A percentile compares a stretch with the other conserved stretches of the same genome.
phyloP scores from a whole-genome alignment of 2,329 filamentous ascomycete species.

The Alternaria brassicicola region DNA sequence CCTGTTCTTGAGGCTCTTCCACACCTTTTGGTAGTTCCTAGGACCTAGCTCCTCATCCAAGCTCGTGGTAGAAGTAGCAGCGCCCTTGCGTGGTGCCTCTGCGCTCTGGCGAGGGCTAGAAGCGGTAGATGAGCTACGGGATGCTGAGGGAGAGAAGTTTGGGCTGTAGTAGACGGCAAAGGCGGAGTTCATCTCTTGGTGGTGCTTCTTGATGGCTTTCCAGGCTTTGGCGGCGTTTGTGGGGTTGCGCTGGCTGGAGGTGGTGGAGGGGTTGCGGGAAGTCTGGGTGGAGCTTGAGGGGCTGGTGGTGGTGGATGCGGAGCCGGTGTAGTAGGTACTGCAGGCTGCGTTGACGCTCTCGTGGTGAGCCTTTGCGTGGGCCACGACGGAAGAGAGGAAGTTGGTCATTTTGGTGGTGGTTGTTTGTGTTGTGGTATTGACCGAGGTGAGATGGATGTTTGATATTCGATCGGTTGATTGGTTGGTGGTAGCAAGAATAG shows the following conservation, averaged over 20 bases:
- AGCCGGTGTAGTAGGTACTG: slow-evolving; percentile 29
- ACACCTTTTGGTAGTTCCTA: slow-evolving; percentile 33
- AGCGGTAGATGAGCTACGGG: slow-evolving; percentile 11
- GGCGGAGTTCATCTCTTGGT: slow-evolving; percentile 38
- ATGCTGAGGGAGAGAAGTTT: slow-evolving; percentile 16
- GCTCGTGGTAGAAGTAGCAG: neutral
- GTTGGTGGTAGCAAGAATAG: neutral
- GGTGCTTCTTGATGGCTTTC: slow-evolving; percentile 41
- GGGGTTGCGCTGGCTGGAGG: slow-evolving; percentile 15
- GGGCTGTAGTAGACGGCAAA: slow-evolving; percentile 37
- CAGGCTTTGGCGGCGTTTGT: slow-evolving; percentile 34
- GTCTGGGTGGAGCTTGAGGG: slow-evolving; percentile 11
- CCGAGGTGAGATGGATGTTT: neutral
- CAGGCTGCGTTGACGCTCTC: slow-evolving; percentile 38
- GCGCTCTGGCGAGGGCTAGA: slow-evolving; percentile 21
- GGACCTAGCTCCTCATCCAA: slow-evolving; percentile 12
- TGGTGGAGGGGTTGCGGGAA: slow-evolving; percentile 27
- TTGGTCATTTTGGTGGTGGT: slow-evolving; percentile 28
- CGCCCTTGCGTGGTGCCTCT: slow-evolving; percentile 16
- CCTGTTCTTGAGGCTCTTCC: slow-evolving; percentile 34
- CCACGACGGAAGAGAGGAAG: slow-evolving; percentile 32
- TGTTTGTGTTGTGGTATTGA: slow-evolving; percentile 8
- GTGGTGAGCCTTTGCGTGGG: slow-evolving; percentile 42
- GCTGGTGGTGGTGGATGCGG: slow-evolving; percentile 8
- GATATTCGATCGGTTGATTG: neutral